Evolutionary conservation across 257 asterid genomes (phyloP).

Genomic region (Nicotiana otophora): DNA sequence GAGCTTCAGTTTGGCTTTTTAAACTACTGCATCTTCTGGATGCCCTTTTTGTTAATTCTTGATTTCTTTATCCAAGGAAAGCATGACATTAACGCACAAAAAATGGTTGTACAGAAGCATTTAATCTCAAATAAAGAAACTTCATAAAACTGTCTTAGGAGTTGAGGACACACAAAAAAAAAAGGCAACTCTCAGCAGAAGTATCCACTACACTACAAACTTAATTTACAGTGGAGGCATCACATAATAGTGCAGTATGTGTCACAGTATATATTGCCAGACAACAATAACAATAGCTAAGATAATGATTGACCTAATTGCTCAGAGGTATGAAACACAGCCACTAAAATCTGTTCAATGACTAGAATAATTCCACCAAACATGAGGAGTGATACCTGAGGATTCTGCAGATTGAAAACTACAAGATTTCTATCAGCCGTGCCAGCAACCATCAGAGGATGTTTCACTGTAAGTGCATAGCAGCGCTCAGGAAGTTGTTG

Average conservation of each 20-base stretch:
- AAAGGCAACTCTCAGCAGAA: background rate
- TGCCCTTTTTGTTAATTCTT: background rate
- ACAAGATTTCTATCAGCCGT: constrained; percentile 87
- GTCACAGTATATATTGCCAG: background rate
- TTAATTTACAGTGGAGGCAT: background rate
- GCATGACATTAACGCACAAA: background rate
- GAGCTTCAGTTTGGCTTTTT: background rate
- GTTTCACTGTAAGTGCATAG: constrained; percentile 80
- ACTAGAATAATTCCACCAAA: background rate
- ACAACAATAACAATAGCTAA: background rate
- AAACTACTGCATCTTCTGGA: background rate
- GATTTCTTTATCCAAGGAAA: background rate
- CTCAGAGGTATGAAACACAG: background rate
- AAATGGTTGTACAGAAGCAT: background rate
- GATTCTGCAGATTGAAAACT: constrained; percentile 88
- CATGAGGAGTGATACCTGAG: constrained; percentile 58
- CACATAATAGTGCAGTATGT: background rate
- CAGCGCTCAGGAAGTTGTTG: constrained; percentile 97
- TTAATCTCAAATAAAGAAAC: background rate
- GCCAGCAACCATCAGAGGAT: constrained; percentile 95
- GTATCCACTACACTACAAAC: background rate
- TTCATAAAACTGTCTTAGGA: background rate
- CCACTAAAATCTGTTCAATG: background rate
- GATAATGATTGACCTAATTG: background rate
- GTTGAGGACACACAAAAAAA: background rate